Percentiles rank a stretch among this genome's conserved stretches.
phyloP scores from a whole-genome alignment of 2,329 filamentous ascomycete species.

The Sordariomycetes sp. region DNA sequence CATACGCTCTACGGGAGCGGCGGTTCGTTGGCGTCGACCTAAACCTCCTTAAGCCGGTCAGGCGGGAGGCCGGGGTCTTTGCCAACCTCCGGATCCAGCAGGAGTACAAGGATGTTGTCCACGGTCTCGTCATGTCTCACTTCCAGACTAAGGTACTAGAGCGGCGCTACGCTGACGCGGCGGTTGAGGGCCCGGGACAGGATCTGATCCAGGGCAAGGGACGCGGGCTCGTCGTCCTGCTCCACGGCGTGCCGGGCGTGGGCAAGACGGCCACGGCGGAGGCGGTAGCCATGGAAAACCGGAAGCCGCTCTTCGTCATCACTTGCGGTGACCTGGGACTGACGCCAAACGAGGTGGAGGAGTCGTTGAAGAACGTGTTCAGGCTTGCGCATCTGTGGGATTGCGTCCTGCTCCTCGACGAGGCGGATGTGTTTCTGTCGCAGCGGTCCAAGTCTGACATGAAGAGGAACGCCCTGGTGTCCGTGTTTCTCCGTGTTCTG shows the following conservation, averaged over 20 bases:
- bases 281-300: slow-evolving; percentile 66
- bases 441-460: slow-evolving; percentile 10
- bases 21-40: slow-evolving; percentile 23
- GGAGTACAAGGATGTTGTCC: slow-evolving; percentile 49
- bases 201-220: slow-evolving; percentile 76
- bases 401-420: slow-evolving; percentile 13
- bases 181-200: slow-evolving; percentile 48
- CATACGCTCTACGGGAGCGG: slow-evolving; percentile 24
- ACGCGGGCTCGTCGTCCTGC: slow-evolving; percentile 67
- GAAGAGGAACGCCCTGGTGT: slow-evolving; percentile 12
- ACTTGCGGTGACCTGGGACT: slow-evolving; percentile 54
- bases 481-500: slow-evolving; percentile 23
- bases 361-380: slow-evolving; percentile 63
- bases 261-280: slow-evolving; percentile 32
- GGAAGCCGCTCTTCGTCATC: slow-evolving; percentile 72
- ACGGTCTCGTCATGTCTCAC: slow-evolving; percentile 60
- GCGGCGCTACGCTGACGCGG: slow-evolving; percentile 8
- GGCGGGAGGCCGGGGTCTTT: slow-evolving; percentile 21
- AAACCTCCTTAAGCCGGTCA: slow-evolving; percentile 18
- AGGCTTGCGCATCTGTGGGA: slow-evolving; percentile 12
- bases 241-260: slow-evolving; percentile 44
- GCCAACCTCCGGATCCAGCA: slow-evolving; percentile 46
- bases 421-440: slow-evolving; percentile 8
- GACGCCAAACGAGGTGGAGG: slow-evolving; percentile 44
- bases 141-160: slow-evolving; percentile 56